Conservation (phyloP, 345 rosid genomes). For the Nasturtium officinale region DNA sequence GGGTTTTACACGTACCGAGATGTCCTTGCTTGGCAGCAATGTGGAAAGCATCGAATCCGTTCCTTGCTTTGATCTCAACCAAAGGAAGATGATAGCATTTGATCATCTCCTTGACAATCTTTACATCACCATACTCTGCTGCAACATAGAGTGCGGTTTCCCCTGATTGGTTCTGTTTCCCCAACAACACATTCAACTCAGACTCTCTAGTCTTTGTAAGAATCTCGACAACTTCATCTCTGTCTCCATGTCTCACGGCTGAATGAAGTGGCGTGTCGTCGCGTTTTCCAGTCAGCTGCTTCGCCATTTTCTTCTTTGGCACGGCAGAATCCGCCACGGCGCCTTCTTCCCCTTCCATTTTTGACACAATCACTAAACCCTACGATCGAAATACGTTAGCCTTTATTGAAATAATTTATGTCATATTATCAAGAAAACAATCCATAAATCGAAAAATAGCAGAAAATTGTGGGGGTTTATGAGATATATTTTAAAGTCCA, state of each 20-base stretch:
- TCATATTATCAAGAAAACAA: not conserved
- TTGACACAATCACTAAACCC: conserved; percentile 8
- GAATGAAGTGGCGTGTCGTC: conserved; percentile 81
- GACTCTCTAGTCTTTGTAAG: conserved; percentile 47
- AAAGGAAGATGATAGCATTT: conserved; percentile 66
- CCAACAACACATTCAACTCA: conserved; percentile 56
- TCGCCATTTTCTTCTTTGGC: conserved; percentile 74
- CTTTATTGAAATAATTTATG: not conserved
- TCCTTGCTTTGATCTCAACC: conserved; percentile 86
- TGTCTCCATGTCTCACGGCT: conserved; percentile 72
- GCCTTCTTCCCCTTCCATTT: conserved; percentile 37
- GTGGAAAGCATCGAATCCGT: conserved; percentile 94
- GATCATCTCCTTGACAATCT: conserved; percentile 79
- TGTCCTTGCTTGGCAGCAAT: conserved; percentile 97
- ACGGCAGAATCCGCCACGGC: not conserved
- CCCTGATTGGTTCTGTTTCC: conserved; percentile 84
- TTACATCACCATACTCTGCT: conserved; percentile 76
- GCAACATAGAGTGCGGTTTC: conserved; percentile 96
- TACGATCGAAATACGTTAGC: not conserved
- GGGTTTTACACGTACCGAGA: conserved; percentile 51
- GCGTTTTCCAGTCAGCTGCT: conserved; percentile 83
- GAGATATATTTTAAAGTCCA: not conserved
- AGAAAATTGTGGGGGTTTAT: not conserved
- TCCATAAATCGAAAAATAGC: not conserved
- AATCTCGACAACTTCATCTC: conserved; percentile 53